Percentiles rank a stretch among this genome's conserved stretches.
Conservation (phyloP, 805 yeast genomes). For the Henningerozyma blattae region DNA sequence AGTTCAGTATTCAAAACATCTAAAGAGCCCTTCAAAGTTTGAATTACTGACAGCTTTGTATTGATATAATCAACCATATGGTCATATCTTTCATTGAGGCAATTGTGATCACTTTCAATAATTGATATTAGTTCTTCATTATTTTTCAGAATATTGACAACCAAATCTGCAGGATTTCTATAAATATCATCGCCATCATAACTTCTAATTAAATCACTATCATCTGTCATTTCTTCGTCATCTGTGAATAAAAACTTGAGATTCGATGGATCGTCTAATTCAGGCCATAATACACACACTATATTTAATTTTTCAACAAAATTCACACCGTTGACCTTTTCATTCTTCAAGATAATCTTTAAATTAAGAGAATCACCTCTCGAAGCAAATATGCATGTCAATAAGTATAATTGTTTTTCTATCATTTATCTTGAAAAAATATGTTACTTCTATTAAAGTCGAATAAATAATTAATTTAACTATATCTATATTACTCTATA, state of each 20-base stretch:
- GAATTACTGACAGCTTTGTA: conserved; percentile 4
- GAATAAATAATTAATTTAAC: too few species aligned
- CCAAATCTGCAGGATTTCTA: too few species aligned
- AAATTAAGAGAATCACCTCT: conserved; percentile 10
- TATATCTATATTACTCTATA: too few species aligned
- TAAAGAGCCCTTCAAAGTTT: too few species aligned
- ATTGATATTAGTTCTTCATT: conserved; percentile 12
- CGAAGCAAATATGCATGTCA: conserved; percentile 16
- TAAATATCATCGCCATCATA: conserved; percentile 6
- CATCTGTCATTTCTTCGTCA: conserved; percentile 2
- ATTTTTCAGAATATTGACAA: conserved; percentile 14
- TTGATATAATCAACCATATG: conserved; percentile 8
- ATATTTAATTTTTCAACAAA: too few species aligned
- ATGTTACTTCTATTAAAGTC: too few species aligned
- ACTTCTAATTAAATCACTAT: background rate
- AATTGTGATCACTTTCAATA: conserved; percentile 13
- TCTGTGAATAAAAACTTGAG: conserved; percentile 9
- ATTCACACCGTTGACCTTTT: too few species aligned
- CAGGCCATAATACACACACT: conserved; percentile 23
- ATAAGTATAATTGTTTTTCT: conserved; percentile 14
- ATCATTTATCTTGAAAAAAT: conserved; percentile 7
- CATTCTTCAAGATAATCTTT: conserved; percentile 5
- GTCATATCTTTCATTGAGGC: conserved; percentile 6
- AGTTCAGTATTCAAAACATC: background rate
- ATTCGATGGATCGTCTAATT: conserved; percentile 15